Base-by-base conservation (phyloP, 495 filamentous ascomycete genomes). In the Evansstolkia leycettana region DNA sequence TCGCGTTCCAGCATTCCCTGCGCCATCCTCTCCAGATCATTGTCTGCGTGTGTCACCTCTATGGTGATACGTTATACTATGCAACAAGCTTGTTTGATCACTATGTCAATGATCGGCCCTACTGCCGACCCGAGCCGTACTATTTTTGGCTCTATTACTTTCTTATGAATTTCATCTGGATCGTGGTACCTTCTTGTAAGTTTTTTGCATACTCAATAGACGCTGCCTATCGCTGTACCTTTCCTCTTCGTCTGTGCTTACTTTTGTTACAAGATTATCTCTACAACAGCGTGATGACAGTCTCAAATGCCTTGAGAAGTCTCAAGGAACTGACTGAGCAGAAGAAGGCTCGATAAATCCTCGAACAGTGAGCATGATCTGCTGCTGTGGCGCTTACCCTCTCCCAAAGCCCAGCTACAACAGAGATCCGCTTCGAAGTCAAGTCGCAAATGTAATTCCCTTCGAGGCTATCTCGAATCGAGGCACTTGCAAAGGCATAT, bases 131-230 rank as follows among this genome's bases (percentile, higher is more conserved):
- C 3, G 87, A 93, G 56, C 50, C 64, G 3, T 69, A 78, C 39
- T 94, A 92, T 51, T 93, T 83, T 51, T 94, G 85, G 84, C 56
- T 78, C 10, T 94, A 94, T 51, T 94, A 82, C 49, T 72, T 87
- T 14, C 67, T 80, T 12, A 80, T 93, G 72, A 94, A 94, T 50
- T 65, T 75, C 31, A 81, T 87, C 34, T 94, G 87, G 87, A 84
- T 78, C 23, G 64, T 90, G 10, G 70, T 93, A 39, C 87, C 86
- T 2, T 52, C 55, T 17, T 55, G 71, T 75, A 50, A 50, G 71
- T 62, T 35, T 15, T 31, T 15, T 19, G 10, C 12, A 8, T 26
- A 14, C 14, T 33, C n/a, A 20, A 18, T 25, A 2, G 26, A 40
- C n/a, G 48, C 57, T 36, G 48, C 53, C 16, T 55, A 17, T n/a